These are phyloP conservation scores for Corymbia calophylla DNA, from an alignment of 441 rosid genomes.

Conservation along the genomic window DNA sequence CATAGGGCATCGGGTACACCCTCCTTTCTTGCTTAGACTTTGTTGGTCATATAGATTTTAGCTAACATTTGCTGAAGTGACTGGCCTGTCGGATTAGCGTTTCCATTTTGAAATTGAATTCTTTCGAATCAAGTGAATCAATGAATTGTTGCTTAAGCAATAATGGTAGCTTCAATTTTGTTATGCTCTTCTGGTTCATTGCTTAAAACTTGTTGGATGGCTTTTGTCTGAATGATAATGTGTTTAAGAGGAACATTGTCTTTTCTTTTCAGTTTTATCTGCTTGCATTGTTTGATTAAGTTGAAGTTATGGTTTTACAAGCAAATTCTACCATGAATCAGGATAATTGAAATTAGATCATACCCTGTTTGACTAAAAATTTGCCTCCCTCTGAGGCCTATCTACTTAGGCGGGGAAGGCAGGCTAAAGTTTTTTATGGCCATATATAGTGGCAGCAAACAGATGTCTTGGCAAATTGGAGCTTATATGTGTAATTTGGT, in stretches of 20 bases:
- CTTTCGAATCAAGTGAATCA: background rate
- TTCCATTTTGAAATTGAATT: background rate
- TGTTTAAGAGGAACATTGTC: background rate
- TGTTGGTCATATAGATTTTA: background rate
- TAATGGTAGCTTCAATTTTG: background rate
- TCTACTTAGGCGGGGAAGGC: background rate
- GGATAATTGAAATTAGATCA: background rate
- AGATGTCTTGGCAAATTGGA: background rate
- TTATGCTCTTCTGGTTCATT: background rate
- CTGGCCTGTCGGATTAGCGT: background rate
- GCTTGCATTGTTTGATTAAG: background rate
- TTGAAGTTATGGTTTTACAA: background rate
- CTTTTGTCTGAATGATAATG: background rate
- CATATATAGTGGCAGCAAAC: background rate
- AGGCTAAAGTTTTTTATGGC: background rate
- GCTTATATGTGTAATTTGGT: background rate
- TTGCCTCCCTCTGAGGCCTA: background rate
- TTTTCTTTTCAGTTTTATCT: background rate
- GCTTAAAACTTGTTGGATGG: background rate
- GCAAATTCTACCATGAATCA: background rate
- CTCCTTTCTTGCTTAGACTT: background rate
- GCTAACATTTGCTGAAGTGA: background rate
- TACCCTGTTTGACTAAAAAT: background rate
- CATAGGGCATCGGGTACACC: conserved; percentile 63
- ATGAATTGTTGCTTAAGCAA: background rate